phyloP scores from a whole-genome alignment of 73 alveolate genomes.

The Effrenium voratum region DNA sequence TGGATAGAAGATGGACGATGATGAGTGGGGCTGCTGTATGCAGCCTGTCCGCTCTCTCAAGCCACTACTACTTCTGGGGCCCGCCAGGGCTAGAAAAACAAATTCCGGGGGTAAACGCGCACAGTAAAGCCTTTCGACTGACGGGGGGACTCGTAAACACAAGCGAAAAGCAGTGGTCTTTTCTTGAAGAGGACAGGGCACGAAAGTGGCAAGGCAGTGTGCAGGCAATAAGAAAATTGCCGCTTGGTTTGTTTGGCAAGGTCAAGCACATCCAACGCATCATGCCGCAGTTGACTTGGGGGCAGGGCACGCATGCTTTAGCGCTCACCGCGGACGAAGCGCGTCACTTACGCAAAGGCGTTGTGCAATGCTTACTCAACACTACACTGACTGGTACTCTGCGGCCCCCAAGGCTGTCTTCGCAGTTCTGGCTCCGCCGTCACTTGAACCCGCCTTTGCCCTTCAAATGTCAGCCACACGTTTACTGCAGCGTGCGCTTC shows the following conservation, averaged over 20 bases:
- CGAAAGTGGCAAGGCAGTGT: not conserved
- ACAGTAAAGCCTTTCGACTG: not conserved
- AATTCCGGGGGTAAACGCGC: no score
- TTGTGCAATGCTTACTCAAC: not conserved
- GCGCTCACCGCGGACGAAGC: not conserved
- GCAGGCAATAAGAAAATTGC: not conserved
- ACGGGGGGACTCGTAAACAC: not conserved
- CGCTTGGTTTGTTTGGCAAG: not conserved
- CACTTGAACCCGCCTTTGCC: not conserved
- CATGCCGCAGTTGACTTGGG: not conserved
- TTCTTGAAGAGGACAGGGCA: not conserved
- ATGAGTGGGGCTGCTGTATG: no score
- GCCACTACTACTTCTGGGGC: no score
- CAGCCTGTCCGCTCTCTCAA: no score
- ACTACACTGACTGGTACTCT: not conserved
- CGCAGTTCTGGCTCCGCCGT: not conserved
- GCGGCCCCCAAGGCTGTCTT: not conserved
- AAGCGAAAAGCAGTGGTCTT: not conserved
- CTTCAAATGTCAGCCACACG: not conserved
- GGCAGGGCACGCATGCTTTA: not conserved
- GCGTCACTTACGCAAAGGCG: not conserved
- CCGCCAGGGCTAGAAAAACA: no score
- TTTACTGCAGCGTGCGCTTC: not conserved
- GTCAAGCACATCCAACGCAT: not conserved
- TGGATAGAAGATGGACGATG: no score